Evolutionary conservation across 2,329 filamentous ascomycete species (phyloP).

Genomic region (Berkeleyomyces rouxiae): DNA sequence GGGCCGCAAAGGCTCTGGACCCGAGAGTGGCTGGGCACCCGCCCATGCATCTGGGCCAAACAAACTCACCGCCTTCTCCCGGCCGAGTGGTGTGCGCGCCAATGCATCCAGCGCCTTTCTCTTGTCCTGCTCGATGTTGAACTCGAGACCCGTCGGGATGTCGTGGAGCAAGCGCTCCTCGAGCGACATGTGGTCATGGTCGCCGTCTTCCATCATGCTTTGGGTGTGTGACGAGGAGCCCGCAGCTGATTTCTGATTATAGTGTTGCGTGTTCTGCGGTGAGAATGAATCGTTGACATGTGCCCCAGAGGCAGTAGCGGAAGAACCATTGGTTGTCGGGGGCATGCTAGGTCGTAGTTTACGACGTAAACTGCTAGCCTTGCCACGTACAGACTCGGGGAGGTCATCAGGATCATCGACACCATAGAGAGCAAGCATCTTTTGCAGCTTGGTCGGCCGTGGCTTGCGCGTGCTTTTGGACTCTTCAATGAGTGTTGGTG

Average conservation of each 20-base stretch:
- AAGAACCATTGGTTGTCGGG: conserved; percentile 7
- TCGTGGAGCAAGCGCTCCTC: conserved; percentile 36
- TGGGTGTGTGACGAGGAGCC: conserved; percentile 17
- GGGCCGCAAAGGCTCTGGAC: conserved; percentile 14
- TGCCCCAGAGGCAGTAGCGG: conserved; percentile 9
- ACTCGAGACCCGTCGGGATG: conserved; percentile 29
- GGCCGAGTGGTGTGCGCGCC: conserved; percentile 31
- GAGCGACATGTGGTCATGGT: conserved; percentile 21
- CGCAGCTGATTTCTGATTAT: conserved; percentile 15
- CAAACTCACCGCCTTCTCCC: conserved; percentile 33
- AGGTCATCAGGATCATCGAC: conserved; percentile 84
- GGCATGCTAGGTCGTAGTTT: conserved; percentile 46
- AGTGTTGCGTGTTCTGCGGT: conserved; percentile 16
- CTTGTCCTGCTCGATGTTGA: conserved; percentile 30
- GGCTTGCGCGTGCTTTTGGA: conserved; percentile 91
- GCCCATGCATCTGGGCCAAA: conserved; percentile 33
- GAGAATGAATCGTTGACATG: conserved; percentile 15
- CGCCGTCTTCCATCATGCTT: conserved; percentile 12
- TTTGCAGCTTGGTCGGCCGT: conserved; percentile 89
- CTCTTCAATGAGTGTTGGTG: conserved; percentile 71
- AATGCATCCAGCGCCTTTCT: conserved; percentile 37
- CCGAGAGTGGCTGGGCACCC: conserved; percentile 16
- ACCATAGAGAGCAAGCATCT: conserved; percentile 75
- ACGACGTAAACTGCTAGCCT: conserved; percentile 55
- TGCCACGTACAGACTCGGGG: conserved; percentile 65